Base-by-base conservation (phyloP, 495 filamentous ascomycete species). In the Cetradonia linearis region DNA sequence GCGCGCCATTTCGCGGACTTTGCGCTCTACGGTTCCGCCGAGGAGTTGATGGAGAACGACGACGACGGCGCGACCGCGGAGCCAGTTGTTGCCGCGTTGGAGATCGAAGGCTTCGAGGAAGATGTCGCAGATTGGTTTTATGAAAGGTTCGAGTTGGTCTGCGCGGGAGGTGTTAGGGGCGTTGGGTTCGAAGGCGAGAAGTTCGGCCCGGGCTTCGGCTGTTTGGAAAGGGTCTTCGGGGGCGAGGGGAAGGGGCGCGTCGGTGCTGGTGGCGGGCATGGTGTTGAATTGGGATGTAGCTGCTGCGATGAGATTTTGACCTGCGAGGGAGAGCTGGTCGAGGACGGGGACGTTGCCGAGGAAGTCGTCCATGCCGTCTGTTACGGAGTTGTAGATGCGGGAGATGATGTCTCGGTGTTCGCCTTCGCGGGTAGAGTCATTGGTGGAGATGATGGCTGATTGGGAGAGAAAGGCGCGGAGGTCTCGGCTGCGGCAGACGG, bases 291-390 rank as follows among this genome's bases (percentile, higher is more conserved):
- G 90, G 61, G 77, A 86, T 5, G 89, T 88, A 9, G 91, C 89
- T 25, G 91, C 89, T 8, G 89, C 88, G 37, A 98, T 88, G 33
- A 98, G 79, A 66, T 92, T 96, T 69, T 96, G 91, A 0, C 92
- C 90, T 6, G 93, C 89, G 3, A 92, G 78, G 14, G 91, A 95
- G 9, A 98, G 81, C 68, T 97, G 94, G 65, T 97, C 94, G 14
- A 98, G 81, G 0, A 97, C 89, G 5, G 93, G 89, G 54, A 97
- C 91, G 68, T 95, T 96, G 42, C 94, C 89, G 3, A 95, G 74
- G 62, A 97, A 91, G 65, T 99, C 93, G 72, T 99, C 94, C 91
- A 97, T 95, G 36, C 93, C 94, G 69, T 97, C 92, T 4, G 92
- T 83, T 49, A 99, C 91, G 3, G 91, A 95, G 70, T 92, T 92